These are phyloP conservation scores for Phytophthora sojae DNA, from an alignment of 352 stramenopile genomes.

Conservation along the genomic window DNA sequence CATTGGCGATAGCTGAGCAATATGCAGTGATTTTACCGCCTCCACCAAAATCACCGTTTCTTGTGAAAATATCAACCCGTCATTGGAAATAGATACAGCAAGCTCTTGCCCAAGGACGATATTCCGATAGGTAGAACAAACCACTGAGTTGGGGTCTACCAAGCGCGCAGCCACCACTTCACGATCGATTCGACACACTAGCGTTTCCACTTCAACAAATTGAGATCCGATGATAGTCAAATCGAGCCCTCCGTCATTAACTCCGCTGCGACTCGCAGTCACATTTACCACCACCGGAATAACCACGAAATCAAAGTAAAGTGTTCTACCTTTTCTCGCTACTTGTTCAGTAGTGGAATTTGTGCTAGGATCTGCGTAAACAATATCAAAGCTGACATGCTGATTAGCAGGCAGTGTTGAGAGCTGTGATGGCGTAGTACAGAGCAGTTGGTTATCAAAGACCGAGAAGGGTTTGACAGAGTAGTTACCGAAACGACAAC, in stretches of 20 bases:
- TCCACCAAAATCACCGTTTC: constrained; percentile 10
- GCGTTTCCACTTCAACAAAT: constrained; percentile 15
- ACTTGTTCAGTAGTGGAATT: neutral
- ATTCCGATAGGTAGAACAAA: constrained; percentile 13
- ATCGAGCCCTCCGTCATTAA: constrained; percentile 1
- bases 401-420: neutral
- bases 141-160: constrained; percentile 17
- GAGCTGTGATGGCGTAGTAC: constrained; percentile 23
- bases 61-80: constrained; percentile 40
- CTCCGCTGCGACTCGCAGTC: constrained; percentile 3
- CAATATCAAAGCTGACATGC: constrained; percentile 28
- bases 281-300: constrained; percentile 33
- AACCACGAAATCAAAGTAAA: constrained; percentile 36
- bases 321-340: constrained; percentile 8
- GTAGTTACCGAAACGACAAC: constrained; percentile 42
- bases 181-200: constrained; percentile 31
- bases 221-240: constrained; percentile 26
- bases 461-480: constrained; percentile 15
- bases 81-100: constrained; percentile 45
- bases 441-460: constrained; percentile 45
- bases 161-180: constrained; percentile 14
- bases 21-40: constrained; percentile 1
- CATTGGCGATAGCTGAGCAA: constrained; percentile 34
- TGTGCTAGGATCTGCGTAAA: constrained; percentile 12
- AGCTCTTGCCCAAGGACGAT: constrained; percentile 10